These are phyloP conservation scores for Pseudevernia furfuracea DNA, from an alignment of 495 filamentous ascomycete genomes.

Conservation along the genomic window DNA sequence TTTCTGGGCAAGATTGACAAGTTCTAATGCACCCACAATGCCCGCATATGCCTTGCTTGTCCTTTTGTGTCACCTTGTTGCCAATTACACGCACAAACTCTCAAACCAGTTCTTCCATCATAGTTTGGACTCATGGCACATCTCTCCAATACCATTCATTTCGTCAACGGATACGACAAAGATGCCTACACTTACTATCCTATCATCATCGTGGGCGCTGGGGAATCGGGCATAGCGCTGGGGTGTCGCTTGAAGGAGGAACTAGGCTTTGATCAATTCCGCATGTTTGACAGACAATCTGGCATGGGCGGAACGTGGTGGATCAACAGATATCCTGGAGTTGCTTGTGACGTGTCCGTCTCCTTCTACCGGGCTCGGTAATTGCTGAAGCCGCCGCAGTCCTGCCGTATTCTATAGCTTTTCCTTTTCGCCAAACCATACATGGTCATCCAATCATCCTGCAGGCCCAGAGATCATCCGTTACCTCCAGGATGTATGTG, in stretches of 20 bases:
- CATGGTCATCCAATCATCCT: slow-evolving; percentile 52
- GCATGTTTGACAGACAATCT: slow-evolving; percentile 55
- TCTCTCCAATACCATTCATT: slow-evolving; percentile 34
- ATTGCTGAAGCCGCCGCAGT: slow-evolving; percentile 25
- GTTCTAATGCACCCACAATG: too few species aligned
- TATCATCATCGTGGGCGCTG: slow-evolving; percentile 50
- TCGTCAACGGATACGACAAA: slow-evolving; percentile 40
- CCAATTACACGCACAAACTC: neutral
- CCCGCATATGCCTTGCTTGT: neutral
- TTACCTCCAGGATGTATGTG: slow-evolving; percentile 54
- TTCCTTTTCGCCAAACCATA: slow-evolving; percentile 51
- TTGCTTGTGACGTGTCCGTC: slow-evolving; percentile 44
- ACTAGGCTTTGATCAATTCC: slow-evolving; percentile 54
- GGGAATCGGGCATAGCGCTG: slow-evolving; percentile 60
- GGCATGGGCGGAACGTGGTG: slow-evolving; percentile 63
- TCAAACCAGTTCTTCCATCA: neutral
- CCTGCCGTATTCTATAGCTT: slow-evolving; percentile 56
- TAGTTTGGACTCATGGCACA: slow-evolving; percentile 4
- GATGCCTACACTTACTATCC: slow-evolving; percentile 51
- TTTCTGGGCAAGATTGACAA: too few species aligned
- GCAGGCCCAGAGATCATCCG: slow-evolving; percentile 46
- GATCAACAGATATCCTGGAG: slow-evolving; percentile 60
- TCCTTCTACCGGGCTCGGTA: slow-evolving; percentile 18
- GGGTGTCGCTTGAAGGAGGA: slow-evolving; percentile 53
- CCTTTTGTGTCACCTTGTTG: neutral